Base-by-base conservation (phyloP, 2,329 filamentous ascomycete genomes). In the Colletotrichum incanum region DNA sequence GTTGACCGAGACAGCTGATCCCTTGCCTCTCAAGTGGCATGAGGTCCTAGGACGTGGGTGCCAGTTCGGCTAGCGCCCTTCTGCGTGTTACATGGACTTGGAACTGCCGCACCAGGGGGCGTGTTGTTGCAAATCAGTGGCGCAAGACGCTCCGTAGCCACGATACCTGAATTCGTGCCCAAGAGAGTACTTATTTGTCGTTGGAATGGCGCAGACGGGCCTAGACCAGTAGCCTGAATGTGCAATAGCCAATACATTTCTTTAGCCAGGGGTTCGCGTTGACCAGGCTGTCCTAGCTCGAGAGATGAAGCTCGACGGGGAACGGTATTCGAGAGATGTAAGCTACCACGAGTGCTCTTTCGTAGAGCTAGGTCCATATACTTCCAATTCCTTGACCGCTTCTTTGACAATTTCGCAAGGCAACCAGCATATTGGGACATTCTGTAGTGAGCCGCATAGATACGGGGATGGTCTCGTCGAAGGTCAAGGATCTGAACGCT, bases 371-470 rank as follows among this genome's bases (percentile, higher is more conserved):
- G 12, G 26, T 28, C n/a, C 26, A 31, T 12, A n/a, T 16, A 16
- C 11, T 23, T 43, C 49, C 26, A 18, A 31, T 45, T 8, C 6
- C 60, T 55, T 72, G 59, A 72, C 70, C 70, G 60, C 70, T 64
- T 69, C 45, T 72, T 69, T 47, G 59, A 54, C 16, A 23, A 62
- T 64, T 55, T 67, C 43, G 65, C 54, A 23, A 70, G 70, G 70
- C 59, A 69, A 54, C 47, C 66, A 50, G 66, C 52, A 62, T 64
- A 11, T 41, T 64, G 59, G 52, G 45, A n/a, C 37, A 20, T 37
- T 54, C 59, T 54, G 61, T 7, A 39, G 45, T 54, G 18, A 69
- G 45, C 52, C 54, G 59, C 55, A 63, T 28, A 28, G 47, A 49
- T 37, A 62, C 43, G 50, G 52, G 59, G 45, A 49, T 72, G 59